Conservation (phyloP, 73 alveolate species). For the Symbiodinium pilosum region DNA sequence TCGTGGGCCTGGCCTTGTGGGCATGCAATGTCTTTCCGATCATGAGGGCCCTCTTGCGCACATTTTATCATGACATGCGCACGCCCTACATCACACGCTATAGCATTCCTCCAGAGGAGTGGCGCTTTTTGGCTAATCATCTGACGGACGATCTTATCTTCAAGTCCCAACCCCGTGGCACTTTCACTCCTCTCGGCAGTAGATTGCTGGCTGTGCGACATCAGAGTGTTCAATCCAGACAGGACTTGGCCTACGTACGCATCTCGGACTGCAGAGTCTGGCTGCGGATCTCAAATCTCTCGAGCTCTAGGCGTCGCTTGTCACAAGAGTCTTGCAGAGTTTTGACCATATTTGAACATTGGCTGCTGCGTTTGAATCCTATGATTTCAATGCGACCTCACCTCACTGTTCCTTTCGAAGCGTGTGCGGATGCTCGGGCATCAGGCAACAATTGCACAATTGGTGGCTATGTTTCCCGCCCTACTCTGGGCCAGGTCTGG, state of each 20-base stretch:
- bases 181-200: neutral
- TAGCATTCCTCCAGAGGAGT: too few species aligned
- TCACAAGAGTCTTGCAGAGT: neutral
- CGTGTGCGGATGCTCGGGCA: slow-evolving; percentile 8
- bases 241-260: neutral
- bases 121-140: too few species aligned
- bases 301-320: neutral
- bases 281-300: neutral
- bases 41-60: too few species aligned
- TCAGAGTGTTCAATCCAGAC: neutral
- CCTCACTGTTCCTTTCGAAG: neutral
- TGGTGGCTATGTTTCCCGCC: neutral
- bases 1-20: too few species aligned
- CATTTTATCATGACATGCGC: too few species aligned
- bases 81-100: too few species aligned
- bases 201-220: neutral
- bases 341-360: neutral
- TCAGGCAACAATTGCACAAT: neutral
- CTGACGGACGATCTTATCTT: too few species aligned
- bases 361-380: neutral
- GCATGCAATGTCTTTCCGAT: too few species aligned
- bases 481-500: neutral
- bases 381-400: neutral
- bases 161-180: neutral
- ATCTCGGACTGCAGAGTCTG: neutral